These are phyloP conservation scores for Plasmodium cynomolgi DNA, from an alignment of 169 alveolate species.

Conservation along the genomic window DNA sequence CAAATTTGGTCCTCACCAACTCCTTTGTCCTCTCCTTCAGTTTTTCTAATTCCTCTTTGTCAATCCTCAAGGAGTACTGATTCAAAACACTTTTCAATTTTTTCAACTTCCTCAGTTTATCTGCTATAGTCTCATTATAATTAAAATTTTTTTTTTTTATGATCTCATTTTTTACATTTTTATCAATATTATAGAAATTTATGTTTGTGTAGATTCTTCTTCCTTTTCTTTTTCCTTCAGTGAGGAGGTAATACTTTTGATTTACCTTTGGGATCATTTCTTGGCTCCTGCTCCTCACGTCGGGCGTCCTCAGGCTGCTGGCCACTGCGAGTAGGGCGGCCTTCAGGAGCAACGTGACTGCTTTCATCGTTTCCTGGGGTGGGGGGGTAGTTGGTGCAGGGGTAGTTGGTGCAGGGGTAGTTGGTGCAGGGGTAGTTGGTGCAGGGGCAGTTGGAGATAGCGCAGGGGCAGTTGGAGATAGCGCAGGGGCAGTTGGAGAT, in stretches of 20 bases:
- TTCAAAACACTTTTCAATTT: slow-evolving; percentile 14
- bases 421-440: too few relatives aligned
- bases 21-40: slow-evolving; percentile 12
- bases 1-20: background rate
- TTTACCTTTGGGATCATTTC: background rate
- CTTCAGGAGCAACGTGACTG: background rate
- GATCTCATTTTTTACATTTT: slow-evolving; percentile 28
- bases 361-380: background rate
- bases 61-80: slow-evolving; percentile 15
- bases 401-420: background rate
- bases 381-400: background rate
- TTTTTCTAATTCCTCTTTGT: background rate
- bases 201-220: slow-evolving; percentile 17
- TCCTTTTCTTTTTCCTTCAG: background rate
- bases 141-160: slow-evolving; percentile 4
- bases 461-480: too few relatives aligned
- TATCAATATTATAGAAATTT: slow-evolving; percentile 29
- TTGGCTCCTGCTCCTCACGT: background rate
- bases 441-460: too few relatives aligned
- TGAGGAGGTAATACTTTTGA: background rate
- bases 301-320: background rate
- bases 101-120: slow-evolving; percentile 17
- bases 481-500: too few relatives aligned
- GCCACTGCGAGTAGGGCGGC: background rate
- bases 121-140: slow-evolving; percentile 15